Evolutionary conservation across 164 flowering plant species (phyloP).

Genomic region (Aristolochia fimbriata): DNA sequence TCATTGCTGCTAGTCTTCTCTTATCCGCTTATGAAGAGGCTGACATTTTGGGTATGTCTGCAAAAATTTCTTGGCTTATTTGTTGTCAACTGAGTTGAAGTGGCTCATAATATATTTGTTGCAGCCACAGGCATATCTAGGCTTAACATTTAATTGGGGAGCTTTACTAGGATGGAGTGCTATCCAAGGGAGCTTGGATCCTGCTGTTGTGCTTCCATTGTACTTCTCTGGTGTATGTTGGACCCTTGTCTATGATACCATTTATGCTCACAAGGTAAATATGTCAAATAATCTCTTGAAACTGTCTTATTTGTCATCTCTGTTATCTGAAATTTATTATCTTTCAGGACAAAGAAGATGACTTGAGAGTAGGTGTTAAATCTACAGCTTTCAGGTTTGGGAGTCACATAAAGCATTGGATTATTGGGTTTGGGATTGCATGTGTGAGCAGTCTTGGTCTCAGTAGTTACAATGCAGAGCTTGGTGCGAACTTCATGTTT

Average conservation of each 20-base stretch:
- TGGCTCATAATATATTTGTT: neutral
- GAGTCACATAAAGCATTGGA: conserved; percentile 68
- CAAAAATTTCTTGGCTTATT: neutral
- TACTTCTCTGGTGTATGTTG: conserved; percentile 84
- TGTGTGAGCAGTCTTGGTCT: conserved; percentile 67
- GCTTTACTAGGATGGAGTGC: conserved; percentile 97
- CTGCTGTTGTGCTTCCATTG: conserved; percentile 62
- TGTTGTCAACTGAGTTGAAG: neutral
- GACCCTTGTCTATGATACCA: conserved; percentile 99
- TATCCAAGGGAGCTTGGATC: conserved; percentile 76
- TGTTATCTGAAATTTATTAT: neutral
- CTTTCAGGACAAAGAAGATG: conserved; percentile 92
- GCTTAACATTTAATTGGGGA: conserved; percentile 97
- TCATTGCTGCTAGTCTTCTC: conserved; percentile 92
- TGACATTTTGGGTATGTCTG: conserved; percentile 82
- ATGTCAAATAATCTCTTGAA: neutral
- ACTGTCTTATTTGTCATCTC: neutral
- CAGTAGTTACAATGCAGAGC: conserved; percentile 68
- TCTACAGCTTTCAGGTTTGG: conserved; percentile 97
- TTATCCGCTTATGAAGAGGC: conserved; percentile 96
- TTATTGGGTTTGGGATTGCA: conserved; percentile 62
- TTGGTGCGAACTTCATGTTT: conserved; percentile 37
- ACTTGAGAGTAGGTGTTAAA: conserved; percentile 90
- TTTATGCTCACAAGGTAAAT: conserved; percentile 98
- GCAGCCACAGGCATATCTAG: conserved; percentile 98